Conservation (phyloP, 495 filamentous ascomycete genomes). For the Penicillium pulvis region DNA sequence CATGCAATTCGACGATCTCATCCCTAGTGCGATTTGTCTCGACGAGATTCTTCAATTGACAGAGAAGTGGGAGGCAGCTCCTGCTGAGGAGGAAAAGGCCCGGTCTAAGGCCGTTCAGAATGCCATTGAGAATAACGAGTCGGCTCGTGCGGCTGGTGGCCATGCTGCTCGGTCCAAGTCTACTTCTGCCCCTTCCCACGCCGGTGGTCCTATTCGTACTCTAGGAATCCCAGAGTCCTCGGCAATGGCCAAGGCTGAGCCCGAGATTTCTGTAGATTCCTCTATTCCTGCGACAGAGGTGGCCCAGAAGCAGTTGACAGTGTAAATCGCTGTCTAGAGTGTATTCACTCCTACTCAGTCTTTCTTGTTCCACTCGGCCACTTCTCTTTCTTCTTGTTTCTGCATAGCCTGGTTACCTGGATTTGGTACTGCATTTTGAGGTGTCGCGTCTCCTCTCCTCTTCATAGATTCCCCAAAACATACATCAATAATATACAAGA, state of each 20-base stretch:
- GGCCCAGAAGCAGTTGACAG: constrained; percentile 29
- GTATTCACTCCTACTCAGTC: neutral
- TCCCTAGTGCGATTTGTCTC: constrained; percentile 57
- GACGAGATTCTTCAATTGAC: constrained; percentile 65
- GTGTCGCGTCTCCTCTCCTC: constrained; percentile 12
- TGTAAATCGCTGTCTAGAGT: constrained; percentile 13
- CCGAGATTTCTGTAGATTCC: constrained; percentile 16
- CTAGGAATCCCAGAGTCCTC: constrained; percentile 35
- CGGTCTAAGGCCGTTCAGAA: constrained; percentile 52
- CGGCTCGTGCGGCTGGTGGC: constrained; percentile 47
- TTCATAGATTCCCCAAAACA: constrained; percentile 23
- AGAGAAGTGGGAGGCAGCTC: constrained; percentile 38
- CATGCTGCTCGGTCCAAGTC: constrained; percentile 35
- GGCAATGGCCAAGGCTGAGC: constrained; percentile 23
- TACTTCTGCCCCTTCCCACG: constrained; percentile 22
- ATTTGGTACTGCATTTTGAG: constrained; percentile 18
- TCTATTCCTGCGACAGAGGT: constrained; percentile 26
- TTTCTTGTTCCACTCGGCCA: neutral
- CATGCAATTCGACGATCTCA: constrained; percentile 62
- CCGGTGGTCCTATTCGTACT: constrained; percentile 45
- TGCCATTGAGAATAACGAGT: constrained; percentile 51
- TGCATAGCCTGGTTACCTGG: constrained; percentile 30
- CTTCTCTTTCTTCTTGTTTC: constrained; percentile 9
- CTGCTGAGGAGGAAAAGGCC: constrained; percentile 29
- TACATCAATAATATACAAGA: constrained; percentile 18